Percentiles rank a stretch among this genome's conserved stretches.
Conservation (phyloP, 2,329 filamentous ascomycete genomes). For the Cordyceps pruinosa region DNA sequence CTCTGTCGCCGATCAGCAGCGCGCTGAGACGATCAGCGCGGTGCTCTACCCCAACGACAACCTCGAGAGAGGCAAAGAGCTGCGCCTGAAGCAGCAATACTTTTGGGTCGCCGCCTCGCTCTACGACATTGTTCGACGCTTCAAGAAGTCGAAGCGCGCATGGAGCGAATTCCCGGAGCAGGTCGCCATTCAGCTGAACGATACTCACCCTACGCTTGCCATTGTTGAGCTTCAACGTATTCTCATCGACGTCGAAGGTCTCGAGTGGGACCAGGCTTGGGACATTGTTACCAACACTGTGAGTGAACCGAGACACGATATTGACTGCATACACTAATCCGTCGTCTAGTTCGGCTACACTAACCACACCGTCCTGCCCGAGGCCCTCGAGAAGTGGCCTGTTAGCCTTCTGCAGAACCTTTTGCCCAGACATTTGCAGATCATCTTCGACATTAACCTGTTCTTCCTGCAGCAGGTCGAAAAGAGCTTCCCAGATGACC, state of each 20-base stretch:
- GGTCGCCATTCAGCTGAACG: slow-evolving; percentile 95
- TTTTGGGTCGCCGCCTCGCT: slow-evolving; percentile 98
- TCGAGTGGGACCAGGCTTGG: slow-evolving; percentile 94
- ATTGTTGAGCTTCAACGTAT: slow-evolving; percentile 96
- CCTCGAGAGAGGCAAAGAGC: slow-evolving; percentile 90
- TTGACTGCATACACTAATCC: background rate
- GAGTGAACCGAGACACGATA: slow-evolving; percentile 26
- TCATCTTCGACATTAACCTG: slow-evolving; percentile 97
- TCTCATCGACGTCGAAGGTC: slow-evolving; percentile 77
- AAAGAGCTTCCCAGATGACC: slow-evolving; percentile 80
- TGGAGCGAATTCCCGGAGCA: slow-evolving; percentile 93
- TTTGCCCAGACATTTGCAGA: slow-evolving; percentile 87
- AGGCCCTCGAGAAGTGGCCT: slow-evolving; percentile 97
- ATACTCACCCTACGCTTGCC: slow-evolving; percentile 92
- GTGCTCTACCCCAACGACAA: slow-evolving; percentile 98
- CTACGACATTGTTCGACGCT: slow-evolving; percentile 91
- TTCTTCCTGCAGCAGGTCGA: slow-evolving; percentile 89
- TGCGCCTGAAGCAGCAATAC: slow-evolving; percentile 97
- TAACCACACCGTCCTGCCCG: slow-evolving; percentile 95
- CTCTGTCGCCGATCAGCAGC: slow-evolving; percentile 95
- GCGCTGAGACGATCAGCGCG: slow-evolving; percentile 96
- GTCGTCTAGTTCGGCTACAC: slow-evolving; percentile 75
- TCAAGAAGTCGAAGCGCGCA: slow-evolving; percentile 90
- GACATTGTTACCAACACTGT: slow-evolving; percentile 63
- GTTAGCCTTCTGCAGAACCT: slow-evolving; percentile 88